Base-by-base conservation (phyloP, 1,284 basidiomycete genomes). In the Xanthoconium separans region DNA sequence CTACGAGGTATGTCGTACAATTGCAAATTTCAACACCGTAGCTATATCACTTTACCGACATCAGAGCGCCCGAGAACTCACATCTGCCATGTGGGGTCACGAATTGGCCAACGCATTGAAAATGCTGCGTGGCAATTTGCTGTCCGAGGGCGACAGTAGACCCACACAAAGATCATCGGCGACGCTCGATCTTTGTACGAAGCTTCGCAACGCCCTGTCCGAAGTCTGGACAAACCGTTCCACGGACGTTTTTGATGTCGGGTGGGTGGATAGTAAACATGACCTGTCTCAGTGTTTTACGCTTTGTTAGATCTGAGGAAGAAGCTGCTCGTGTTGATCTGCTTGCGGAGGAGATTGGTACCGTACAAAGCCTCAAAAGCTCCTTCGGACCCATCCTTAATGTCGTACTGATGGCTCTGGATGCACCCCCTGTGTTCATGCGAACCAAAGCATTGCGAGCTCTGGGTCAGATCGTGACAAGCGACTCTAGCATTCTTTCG, bases 391-490 rank as follows among this genome's bases (percentile, higher is more conserved):
- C 88, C 0, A 89, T 96, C 47, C 72, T 97, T 6, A 85, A 83
- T 31, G 84, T 87, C 16, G 84, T 95, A 20, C 68, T 96, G 22
- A 72, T 77, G 51, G 84, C 91, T 3, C 79, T 95, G 57, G 91
- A 94, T 64, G 87, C 89, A 0, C 80, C 88, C 2, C 82, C 86
- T 3, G 93, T 96, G 24, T 91, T 89, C 61, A 87, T 95, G 76
- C 83, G 94, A 34, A 94, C 93, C 1, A 97, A 97, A 67, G 95
- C 94, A 0, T 75, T 98, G 40, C 82, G 89, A 47, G 93, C 92
- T 0, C 77, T 97, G 11, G 89, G 92, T 4, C 83, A 89, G 62
- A 89, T 97, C 44, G 83, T 96, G 29, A 89, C 85, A 0, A 89
- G 87, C 55, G 94, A 97, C 70, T 84, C 93, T 0, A 85, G 81